These are phyloP conservation scores for Triticum urartu DNA, from an alignment of 176 grass and related monocot genomes.

Conservation along the genomic window DNA sequence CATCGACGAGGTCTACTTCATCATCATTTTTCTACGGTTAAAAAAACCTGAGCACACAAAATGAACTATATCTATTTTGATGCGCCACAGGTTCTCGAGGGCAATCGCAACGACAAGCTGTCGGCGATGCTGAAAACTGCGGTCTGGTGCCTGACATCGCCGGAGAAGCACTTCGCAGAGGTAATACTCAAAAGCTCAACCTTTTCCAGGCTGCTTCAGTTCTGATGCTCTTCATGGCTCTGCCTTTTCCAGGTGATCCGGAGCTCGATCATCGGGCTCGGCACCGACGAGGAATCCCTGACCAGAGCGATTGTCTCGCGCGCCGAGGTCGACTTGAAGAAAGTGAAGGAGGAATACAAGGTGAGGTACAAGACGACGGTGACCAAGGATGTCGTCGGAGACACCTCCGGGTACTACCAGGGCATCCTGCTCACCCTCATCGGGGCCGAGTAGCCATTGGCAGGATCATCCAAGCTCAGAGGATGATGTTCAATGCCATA, in stretches of 20 bases:
- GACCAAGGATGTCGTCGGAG: constrained; percentile 51
- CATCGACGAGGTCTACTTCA: constrained; percentile 52
- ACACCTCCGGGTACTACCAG: constrained; percentile 69
- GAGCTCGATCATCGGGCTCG: constrained; percentile 64
- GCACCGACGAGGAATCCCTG: constrained; percentile 73
- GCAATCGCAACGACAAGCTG: constrained; percentile 31
- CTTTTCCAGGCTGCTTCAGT: not conserved
- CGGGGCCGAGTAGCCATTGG: constrained; percentile 43
- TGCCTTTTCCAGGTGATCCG: constrained; percentile 56
- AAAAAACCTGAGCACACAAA: not conserved
- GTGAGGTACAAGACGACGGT: constrained; percentile 55
- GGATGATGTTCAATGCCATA: not conserved
- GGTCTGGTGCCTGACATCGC: constrained; percentile 66
- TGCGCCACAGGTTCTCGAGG: constrained; percentile 36
- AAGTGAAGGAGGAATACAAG: constrained; percentile 80
- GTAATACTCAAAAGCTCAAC: not conserved
- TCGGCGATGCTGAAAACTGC: constrained; percentile 58
- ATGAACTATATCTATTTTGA: not conserved
- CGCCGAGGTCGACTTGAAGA: constrained; percentile 76
- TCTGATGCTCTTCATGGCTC: not conserved
- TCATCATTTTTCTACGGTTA: not conserved
- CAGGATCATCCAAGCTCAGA: not conserved
- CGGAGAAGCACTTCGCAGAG: constrained; percentile 88
- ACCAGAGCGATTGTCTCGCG: constrained; percentile 65
- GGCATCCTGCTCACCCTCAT: constrained; percentile 68